Base-by-base conservation (phyloP, 352 stramenopile species). In the Phytophthora aleatoria region DNA sequence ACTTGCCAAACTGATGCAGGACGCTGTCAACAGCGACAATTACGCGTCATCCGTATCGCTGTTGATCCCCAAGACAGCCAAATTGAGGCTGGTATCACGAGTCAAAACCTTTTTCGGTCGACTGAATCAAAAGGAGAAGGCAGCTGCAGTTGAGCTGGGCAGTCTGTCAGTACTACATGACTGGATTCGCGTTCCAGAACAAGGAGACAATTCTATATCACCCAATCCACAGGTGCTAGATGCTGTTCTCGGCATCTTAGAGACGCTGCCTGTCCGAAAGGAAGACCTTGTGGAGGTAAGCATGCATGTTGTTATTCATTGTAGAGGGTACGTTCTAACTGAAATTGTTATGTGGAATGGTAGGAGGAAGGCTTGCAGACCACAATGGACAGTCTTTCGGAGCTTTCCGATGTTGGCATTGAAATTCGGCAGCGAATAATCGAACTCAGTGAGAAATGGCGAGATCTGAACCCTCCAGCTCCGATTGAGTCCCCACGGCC, bases 11-110 rank as follows among this genome's bases (percentile, higher is more conserved):
- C 62, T 83, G 15, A 95, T 95, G 87, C 26, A 71, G 6, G 74
- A 90, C 51, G 87, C 87, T 1, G 82, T 79, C 2, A 85, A 66
- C 27, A 78, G 78, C 57, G 87, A 95, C 60, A 81, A 91, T 47
- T 94, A 94, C 53, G 85, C 87, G 10, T 93, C 82, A 12, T 91
- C 81, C 0, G 85, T 92, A 12, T 69, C 86, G 15, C 52, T 93
- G 27, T 74, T 75, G 16, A 93, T 93, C 43, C 82, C 87, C 3
- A 95, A 94, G 43, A 94, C 85, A 1, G 82, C 79, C 13, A 87
- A 86, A 36, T 51, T 95, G 54, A 73, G 87, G 3, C 55, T 94
- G 9, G 79, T 94, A 24, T 90, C 85, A 3, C 68, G 63, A 1
- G 80, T 91, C 9, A 95, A 94, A 59, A 72, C 76, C 1, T 95